Conservation (phyloP, 1,284 basidiomycete genomes). For the Trichosporon sp. region DNA sequence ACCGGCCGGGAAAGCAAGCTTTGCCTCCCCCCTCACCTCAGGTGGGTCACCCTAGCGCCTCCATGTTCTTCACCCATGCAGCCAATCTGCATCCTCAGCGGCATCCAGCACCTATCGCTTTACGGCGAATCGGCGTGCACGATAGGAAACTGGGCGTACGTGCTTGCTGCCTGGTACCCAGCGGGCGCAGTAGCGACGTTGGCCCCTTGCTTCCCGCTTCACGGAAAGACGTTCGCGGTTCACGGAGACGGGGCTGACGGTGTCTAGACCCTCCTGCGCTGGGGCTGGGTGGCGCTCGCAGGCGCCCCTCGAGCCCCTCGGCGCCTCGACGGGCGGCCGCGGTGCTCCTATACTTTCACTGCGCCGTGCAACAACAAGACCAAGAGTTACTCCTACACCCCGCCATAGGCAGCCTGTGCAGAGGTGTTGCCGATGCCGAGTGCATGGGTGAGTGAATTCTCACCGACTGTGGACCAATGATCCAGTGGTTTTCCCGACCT, state of each 20-base stretch:
- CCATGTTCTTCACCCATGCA: background rate
- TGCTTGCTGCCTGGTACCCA: background rate
- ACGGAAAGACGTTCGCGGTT: background rate
- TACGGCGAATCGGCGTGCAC: background rate
- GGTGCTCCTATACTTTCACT: background rate
- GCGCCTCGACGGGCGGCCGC: background rate
- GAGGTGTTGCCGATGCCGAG: background rate
- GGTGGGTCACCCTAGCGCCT: background rate
- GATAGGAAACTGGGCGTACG: background rate
- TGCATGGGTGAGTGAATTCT: background rate
- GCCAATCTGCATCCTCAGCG: background rate
- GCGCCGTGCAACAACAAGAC: too few relatives aligned
- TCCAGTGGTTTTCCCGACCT: too few relatives aligned
- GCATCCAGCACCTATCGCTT: background rate
- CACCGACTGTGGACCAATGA: too few relatives aligned
- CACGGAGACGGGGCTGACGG: too few relatives aligned
- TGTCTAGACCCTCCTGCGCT: background rate
- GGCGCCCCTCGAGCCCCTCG: background rate
- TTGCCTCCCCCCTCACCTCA: background rate
- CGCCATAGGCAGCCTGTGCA: background rate
- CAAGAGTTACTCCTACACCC: background rate
- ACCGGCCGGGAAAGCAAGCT: background rate
- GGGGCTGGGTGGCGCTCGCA: background rate
- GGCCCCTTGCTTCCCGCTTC: background rate
- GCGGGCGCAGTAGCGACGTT: background rate